Evolutionary conservation across 345 rosid species (phyloP), one percentile per base, ranked within the genome.

Genomic region (Brassica rapa): DNA sequence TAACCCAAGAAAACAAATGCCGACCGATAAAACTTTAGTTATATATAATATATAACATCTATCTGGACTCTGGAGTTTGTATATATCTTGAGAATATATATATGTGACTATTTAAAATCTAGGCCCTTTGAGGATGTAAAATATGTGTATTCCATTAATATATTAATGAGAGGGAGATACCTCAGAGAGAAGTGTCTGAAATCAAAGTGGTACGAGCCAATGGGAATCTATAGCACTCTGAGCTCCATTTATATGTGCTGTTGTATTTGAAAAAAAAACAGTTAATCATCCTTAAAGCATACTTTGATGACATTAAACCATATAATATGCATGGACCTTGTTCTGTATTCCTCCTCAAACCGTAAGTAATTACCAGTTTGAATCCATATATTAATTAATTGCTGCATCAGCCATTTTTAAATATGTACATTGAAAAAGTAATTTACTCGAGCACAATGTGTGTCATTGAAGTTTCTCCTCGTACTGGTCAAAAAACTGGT

Each of bases 141-240:
- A 19, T 19, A 19, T 19, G 21, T 19, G 21, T 43, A 43, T 1
- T 43, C 51, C 51, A 6, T 39, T 8, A 8, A 11, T 49, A 49
- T 78, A 76, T 63, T 32, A 39, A 55, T 57, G 53, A 9, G 16
- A 57, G 63, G 19, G 67, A 57, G 62, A 67, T 25, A 66, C 71
- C 76, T 77, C 76, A 67, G 74, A 66, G 74, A 79, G 30, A 27
- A 68, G 70, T 68, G 56, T 67, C 72, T 51, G 70, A 68, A 73
- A 62, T 35, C 16, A 46, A 73, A 73, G 43, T 6, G 46, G 64
- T 79, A 79, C 74, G 49, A 67, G 78, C 82, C 71, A 62, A 62
- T 79, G 59, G 29, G 66, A 79, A 25, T 74, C 75, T 73, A 66
- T 49, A 16, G 6, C 55, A 49, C 5, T 49, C 55, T 49, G 55